Conservation (phyloP, 2,329 filamentous ascomycete species). For the Neurospora sp. region DNA sequence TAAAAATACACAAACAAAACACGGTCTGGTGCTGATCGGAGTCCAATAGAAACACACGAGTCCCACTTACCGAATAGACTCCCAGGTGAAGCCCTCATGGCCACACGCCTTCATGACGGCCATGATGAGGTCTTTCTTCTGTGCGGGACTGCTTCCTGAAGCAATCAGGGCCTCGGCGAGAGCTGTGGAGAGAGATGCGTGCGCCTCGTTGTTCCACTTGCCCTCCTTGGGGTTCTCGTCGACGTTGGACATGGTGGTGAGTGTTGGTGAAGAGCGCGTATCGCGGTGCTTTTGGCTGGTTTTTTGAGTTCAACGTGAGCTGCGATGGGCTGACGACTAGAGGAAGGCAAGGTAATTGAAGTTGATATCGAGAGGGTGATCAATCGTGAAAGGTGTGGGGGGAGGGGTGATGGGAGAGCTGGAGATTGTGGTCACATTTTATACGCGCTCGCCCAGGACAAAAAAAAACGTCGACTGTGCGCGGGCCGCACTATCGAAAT, state of each 20-base stretch:
- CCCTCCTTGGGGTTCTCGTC: not conserved
- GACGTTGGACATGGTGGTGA: not conserved
- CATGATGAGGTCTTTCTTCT: constrained; percentile 4
- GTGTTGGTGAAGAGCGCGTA: not conserved
- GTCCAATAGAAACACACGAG: constrained; percentile 3
- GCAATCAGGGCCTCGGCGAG: constrained; percentile 10
- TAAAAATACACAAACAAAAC: constrained; percentile 1
- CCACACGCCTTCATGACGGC: not conserved
- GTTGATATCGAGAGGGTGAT: not conserved
- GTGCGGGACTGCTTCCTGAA: not conserved
- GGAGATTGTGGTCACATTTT: not conserved
- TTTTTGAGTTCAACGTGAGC: not conserved
- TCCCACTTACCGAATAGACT: constrained; percentile 32
- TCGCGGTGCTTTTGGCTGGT: not conserved
- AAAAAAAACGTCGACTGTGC: too few species aligned
- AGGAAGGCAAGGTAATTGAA: not conserved
- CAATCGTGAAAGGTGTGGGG: not conserved
- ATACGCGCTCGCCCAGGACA: not conserved
- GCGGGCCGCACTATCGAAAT: too few species aligned
- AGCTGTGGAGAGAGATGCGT: constrained; percentile 14
- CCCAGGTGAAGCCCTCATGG: constrained; percentile 28
- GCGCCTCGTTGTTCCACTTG: constrained; percentile 18
- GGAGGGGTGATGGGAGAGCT: not conserved
- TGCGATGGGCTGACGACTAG: not conserved
- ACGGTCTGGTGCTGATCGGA: not conserved